Evolutionary conservation across 2,329 filamentous ascomycete genomes (phyloP).

Genomic region (Xylaria sp.): DNA sequence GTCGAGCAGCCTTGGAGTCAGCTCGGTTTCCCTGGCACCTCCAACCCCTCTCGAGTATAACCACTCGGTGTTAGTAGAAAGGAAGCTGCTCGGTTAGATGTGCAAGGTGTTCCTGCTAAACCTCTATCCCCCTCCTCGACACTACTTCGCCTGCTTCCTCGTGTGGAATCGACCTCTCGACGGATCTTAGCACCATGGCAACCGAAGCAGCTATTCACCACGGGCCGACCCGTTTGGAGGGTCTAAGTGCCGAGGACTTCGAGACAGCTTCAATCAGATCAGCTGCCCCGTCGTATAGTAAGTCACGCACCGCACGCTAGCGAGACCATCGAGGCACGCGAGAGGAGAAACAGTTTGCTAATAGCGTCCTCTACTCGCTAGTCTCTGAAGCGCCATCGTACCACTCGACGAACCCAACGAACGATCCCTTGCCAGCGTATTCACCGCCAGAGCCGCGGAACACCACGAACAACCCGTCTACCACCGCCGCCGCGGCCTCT

Average conservation of each 20-base stretch:
- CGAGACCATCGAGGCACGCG: not conserved
- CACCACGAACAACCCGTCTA: too few species aligned
- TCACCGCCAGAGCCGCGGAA: conserved; percentile 40
- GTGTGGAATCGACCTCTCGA: conserved; percentile 10
- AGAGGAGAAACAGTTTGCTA: conserved; percentile 16
- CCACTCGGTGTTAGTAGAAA: conserved; percentile 20
- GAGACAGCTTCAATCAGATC: conserved; percentile 70
- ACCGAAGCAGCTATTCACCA: conserved; percentile 32
- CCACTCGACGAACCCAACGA: conserved; percentile 55
- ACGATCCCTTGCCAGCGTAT: conserved; percentile 56
- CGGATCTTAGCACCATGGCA: conserved; percentile 27
- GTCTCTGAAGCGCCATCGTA: conserved; percentile 69
- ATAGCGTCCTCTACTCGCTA: conserved; percentile 32
- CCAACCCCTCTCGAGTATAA: conserved; percentile 4
- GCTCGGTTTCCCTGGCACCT: not conserved
- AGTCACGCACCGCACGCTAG: conserved; percentile 32
- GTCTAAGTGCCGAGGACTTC: conserved; percentile 56
- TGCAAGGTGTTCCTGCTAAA: conserved; percentile 22
- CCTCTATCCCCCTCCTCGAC: conserved; percentile 19
- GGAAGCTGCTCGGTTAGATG: conserved; percentile 20
- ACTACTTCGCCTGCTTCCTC: conserved; percentile 3
- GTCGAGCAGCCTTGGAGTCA: not conserved
- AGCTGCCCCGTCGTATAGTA: conserved; percentile 68
- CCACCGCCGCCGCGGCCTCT: too few species aligned
- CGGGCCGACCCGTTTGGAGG: conserved; percentile 26